These are phyloP conservation scores for Xylariaceae sp. DNA, from an alignment of 2,329 filamentous ascomycete genomes.

Conservation along the genomic window DNA sequence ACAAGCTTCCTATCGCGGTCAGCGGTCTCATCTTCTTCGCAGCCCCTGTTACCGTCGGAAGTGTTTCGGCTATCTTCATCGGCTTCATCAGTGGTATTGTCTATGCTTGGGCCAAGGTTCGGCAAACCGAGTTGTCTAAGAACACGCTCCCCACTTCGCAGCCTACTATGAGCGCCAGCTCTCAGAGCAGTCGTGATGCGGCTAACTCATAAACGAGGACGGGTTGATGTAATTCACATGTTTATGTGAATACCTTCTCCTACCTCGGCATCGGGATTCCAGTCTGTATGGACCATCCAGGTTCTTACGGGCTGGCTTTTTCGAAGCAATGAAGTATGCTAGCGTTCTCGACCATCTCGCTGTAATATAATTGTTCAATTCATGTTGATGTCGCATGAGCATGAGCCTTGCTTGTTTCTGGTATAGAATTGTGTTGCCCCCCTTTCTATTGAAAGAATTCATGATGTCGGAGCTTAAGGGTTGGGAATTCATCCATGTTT, in stretches of 20 bases:
- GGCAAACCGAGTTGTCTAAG: slow-evolving; percentile 64
- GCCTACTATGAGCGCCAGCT: slow-evolving; percentile 78
- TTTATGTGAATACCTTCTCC: slow-evolving; percentile 5
- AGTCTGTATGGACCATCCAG: slow-evolving; percentile 11
- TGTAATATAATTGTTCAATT: slow-evolving; percentile 30
- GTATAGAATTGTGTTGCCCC: slow-evolving; percentile 27
- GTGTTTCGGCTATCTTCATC: slow-evolving; percentile 83
- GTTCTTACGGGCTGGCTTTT: slow-evolving; percentile 17
- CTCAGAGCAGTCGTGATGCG: slow-evolving; percentile 82
- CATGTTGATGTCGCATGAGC: slow-evolving; percentile 13
- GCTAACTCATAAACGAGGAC: slow-evolving; percentile 55
- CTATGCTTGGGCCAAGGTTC: slow-evolving; percentile 80
- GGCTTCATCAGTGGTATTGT: slow-evolving; percentile 91
- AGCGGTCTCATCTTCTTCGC: slow-evolving; percentile 93
- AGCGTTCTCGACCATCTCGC: slow-evolving; percentile 20
- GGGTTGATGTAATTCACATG: slow-evolving; percentile 10
- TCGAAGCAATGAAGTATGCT: slow-evolving; percentile 17
- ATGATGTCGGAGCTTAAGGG: slow-evolving; percentile 14
- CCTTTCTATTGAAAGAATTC: slow-evolving; percentile 19
- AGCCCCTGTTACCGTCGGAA: slow-evolving; percentile 85
- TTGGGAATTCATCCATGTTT: slow-evolving; percentile 17
- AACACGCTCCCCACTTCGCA: slow-evolving; percentile 63
- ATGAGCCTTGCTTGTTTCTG: slow-evolving; percentile 22
- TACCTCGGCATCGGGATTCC: background rate
- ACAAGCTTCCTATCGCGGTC: slow-evolving; percentile 94